These are phyloP conservation scores for Coniochaeta hoffmannii DNA, from an alignment of 2,329 filamentous ascomycete species.

Conservation along the genomic window DNA sequence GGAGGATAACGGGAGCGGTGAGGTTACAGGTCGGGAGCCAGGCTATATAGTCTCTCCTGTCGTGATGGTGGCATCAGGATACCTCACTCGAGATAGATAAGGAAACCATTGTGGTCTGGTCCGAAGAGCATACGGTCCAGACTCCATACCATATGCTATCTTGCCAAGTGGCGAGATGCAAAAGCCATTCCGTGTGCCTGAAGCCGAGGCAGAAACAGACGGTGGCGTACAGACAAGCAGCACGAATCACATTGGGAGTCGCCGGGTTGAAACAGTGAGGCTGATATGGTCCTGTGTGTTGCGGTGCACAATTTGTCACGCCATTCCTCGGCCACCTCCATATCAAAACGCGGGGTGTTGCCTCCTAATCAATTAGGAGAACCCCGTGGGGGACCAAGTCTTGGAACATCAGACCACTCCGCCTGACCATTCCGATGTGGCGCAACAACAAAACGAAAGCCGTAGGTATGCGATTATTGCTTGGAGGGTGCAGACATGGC, in stretches of 20 bases:
- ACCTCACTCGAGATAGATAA: background rate
- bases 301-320: background rate
- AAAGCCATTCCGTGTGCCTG: background rate
- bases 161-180: background rate
- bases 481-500: background rate
- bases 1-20: background rate
- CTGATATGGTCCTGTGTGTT: background rate
- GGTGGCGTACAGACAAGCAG: background rate
- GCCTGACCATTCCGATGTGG: slow-evolving; percentile 1
- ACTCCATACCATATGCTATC: background rate
- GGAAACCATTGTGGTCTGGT: background rate
- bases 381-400: background rate
- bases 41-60: background rate
- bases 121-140: background rate
- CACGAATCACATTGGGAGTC: background rate
- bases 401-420: background rate
- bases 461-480: background rate
- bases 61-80: slow-evolving; percentile 1
- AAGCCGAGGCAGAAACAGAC: background rate
- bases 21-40: background rate
- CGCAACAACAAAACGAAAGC: background rate
- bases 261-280: background rate
- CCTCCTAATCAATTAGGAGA: background rate
- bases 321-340: background rate
- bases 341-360: background rate